A percentile compares a stretch with the other conserved stretches of the same genome.
Evolutionary conservation across 257 asterid species (phyloP).

Genomic region (Solanum corneliomulleri): DNA sequence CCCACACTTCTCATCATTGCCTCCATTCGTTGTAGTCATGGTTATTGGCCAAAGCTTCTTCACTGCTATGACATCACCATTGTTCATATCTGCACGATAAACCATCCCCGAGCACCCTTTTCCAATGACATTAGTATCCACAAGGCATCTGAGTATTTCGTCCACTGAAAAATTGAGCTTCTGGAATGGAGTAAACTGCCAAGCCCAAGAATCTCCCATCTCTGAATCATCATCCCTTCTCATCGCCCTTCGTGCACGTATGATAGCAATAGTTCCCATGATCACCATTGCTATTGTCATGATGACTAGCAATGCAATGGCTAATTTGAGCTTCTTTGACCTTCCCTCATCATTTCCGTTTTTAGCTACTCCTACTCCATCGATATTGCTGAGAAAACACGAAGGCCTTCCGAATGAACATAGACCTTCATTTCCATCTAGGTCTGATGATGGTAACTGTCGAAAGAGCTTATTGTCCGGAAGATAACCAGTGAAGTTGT

Average conservation of each 20-base stretch:
- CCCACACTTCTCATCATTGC: slow-evolving; percentile 13
- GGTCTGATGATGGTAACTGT: slow-evolving; percentile 22
- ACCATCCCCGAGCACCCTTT: slow-evolving; percentile 42
- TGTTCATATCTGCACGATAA: slow-evolving; percentile 25
- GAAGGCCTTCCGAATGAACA: slow-evolving; percentile 16
- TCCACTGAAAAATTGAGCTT: slow-evolving; percentile 29
- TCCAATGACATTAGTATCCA: slow-evolving; percentile 35
- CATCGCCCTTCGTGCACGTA: slow-evolving; percentile 22
- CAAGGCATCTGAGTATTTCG: slow-evolving; percentile 29
- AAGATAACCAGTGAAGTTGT: slow-evolving; percentile 30
- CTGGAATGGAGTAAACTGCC: slow-evolving; percentile 44
- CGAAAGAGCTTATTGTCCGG: slow-evolving; percentile 35
- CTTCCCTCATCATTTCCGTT: slow-evolving; percentile 9
- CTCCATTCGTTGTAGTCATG: slow-evolving; percentile 5
- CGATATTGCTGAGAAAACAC: slow-evolving; percentile 10
- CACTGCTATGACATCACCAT: slow-evolving; percentile 30
- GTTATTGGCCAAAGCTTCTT: slow-evolving; percentile 37
- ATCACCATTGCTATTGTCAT: slow-evolving; percentile 30
- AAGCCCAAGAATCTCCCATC: slow-evolving; percentile 34
- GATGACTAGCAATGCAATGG: slow-evolving; percentile 24
- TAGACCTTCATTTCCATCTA: slow-evolving; percentile 25
- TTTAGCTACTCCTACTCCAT: neutral
- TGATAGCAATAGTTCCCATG: slow-evolving; percentile 22
- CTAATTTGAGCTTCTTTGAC: slow-evolving; percentile 22
- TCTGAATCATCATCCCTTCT: slow-evolving; percentile 31